These are phyloP conservation scores for Didymella exigua DNA, from an alignment of 2,329 filamentous ascomycete species.

Conservation along the genomic window DNA sequence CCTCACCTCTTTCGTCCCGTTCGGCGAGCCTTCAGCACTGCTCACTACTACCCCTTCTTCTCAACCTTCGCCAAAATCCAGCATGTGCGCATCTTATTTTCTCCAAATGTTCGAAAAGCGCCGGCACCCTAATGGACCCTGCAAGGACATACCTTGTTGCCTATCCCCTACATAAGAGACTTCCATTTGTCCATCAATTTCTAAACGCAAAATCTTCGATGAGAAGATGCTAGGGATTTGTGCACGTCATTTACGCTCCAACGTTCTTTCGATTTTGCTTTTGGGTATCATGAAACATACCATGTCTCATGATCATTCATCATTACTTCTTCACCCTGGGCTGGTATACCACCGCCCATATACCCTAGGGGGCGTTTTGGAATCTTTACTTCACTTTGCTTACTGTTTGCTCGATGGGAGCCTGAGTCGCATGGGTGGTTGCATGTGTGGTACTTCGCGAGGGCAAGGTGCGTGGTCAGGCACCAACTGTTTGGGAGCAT, in stretches of 20 bases:
- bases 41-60: constrained; percentile 21
- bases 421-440: constrained; percentile 11
- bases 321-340: constrained; percentile 15
- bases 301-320: constrained; percentile 19
- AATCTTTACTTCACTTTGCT: constrained; percentile 4
- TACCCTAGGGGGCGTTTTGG: constrained; percentile 22
- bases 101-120: constrained; percentile 25
- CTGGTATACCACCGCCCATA: constrained; percentile 16
- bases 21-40: constrained; percentile 15
- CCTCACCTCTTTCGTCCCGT: constrained; percentile 32
- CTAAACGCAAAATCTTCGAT: constrained; percentile 14
- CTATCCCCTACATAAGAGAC: constrained; percentile 9
- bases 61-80: constrained; percentile 20
- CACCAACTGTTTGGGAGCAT: constrained; percentile 18
- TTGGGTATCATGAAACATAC: constrained; percentile 18
- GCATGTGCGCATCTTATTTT: constrained; percentile 23
- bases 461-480: constrained; percentile 10
- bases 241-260: constrained; percentile 14
- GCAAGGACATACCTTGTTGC: constrained; percentile 25
- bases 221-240: constrained; percentile 18
- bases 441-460: constrained; percentile 8
- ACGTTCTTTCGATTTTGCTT: constrained; percentile 11
- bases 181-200: constrained; percentile 18
- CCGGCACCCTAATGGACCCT: constrained; percentile 34
- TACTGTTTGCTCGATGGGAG: constrained; percentile 13